Evolutionary conservation across 164 flowering plant genomes (phyloP).

Genomic region (Buxus sempervirens): DNA sequence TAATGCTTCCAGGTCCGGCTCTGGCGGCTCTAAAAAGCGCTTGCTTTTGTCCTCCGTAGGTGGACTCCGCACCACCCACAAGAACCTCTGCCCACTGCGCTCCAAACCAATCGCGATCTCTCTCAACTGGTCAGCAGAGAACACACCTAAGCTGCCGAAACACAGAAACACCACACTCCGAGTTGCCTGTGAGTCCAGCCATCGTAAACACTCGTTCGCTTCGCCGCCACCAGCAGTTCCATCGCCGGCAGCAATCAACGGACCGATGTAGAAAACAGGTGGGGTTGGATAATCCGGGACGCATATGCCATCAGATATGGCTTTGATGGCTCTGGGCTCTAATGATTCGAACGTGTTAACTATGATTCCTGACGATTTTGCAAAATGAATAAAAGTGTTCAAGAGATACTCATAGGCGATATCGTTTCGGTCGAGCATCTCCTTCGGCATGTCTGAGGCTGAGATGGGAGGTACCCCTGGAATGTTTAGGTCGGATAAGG

Average conservation of each 20-base stretch:
- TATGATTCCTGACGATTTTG: too few species aligned
- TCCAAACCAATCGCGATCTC: too few species aligned
- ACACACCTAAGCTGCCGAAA: too few species aligned
- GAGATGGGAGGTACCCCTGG: conserved; percentile 18
- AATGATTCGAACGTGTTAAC: not conserved
- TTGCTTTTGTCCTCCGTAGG: conserved; percentile 7
- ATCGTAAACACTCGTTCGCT: conserved; percentile 8
- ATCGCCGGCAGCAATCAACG: conserved; percentile 9
- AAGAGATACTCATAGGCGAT: conserved; percentile 5
- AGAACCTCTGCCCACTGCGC: too few species aligned
- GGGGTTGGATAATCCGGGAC: conserved; percentile 5
- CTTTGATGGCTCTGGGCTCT: too few species aligned
- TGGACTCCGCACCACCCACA: too few species aligned
- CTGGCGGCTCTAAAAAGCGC: not conserved
- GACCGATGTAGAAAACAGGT: conserved; percentile 17
- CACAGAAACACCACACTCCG: too few species aligned
- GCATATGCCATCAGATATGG: too few species aligned
- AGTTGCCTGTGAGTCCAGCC: too few species aligned
- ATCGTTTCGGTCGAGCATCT: not conserved
- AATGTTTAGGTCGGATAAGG: conserved; percentile 3
- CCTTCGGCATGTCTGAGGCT: not conserved
- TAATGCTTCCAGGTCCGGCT: conserved; percentile 11
- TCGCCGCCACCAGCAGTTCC: not conserved
- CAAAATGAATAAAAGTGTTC: not conserved
- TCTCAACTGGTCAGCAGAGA: too few species aligned